These are phyloP conservation scores for Astrothelium macrocarpum DNA, from an alignment of 495 filamentous ascomycete species.

Conservation along the genomic window DNA sequence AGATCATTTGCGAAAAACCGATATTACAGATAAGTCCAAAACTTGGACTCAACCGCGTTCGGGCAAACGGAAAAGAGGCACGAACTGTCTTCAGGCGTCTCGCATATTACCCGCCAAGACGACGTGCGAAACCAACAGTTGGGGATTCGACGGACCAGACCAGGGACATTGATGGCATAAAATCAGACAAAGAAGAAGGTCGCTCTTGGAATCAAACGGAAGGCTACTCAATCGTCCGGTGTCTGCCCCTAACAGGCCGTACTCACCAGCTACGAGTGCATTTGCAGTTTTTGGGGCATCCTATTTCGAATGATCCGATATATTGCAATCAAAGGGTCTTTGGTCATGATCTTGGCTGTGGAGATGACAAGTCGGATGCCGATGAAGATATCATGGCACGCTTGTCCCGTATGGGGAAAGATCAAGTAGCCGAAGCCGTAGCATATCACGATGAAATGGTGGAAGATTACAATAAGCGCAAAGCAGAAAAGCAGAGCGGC, in stretches of 20 bases:
- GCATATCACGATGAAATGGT: slow-evolving; percentile 91
- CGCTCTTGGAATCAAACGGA: slow-evolving; percentile 32
- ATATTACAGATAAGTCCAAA: slow-evolving; percentile 92
- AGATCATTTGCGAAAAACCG: slow-evolving; percentile 82
- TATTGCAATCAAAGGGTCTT: slow-evolving; percentile 92
- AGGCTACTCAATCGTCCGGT: slow-evolving; percentile 91
- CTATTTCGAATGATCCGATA: slow-evolving; percentile 93
- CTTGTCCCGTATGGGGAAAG: slow-evolving; percentile 84
- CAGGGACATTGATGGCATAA: not conserved
- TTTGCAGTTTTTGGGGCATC: slow-evolving; percentile 86
- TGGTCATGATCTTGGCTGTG: slow-evolving; percentile 64
- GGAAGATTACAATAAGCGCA: slow-evolving; percentile 69
- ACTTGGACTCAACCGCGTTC: slow-evolving; percentile 82
- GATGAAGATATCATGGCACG: slow-evolving; percentile 85
- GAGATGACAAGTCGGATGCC: slow-evolving; percentile 55
- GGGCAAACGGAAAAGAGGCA: slow-evolving; percentile 83
- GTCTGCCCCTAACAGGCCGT: slow-evolving; percentile 82
- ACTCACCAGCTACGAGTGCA: slow-evolving; percentile 95
- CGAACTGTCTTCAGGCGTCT: slow-evolving; percentile 82
- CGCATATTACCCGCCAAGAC: slow-evolving; percentile 62
- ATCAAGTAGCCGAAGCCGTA: slow-evolving; percentile 79
- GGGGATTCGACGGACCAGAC: not conserved
- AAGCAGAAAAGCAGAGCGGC: slow-evolving; percentile 88
- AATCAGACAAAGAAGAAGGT: slow-evolving; percentile 22
- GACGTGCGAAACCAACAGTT: not conserved